Evolutionary conservation across 257 asterid genomes (phyloP).

Genomic region (Catharanthus roseus): DNA sequence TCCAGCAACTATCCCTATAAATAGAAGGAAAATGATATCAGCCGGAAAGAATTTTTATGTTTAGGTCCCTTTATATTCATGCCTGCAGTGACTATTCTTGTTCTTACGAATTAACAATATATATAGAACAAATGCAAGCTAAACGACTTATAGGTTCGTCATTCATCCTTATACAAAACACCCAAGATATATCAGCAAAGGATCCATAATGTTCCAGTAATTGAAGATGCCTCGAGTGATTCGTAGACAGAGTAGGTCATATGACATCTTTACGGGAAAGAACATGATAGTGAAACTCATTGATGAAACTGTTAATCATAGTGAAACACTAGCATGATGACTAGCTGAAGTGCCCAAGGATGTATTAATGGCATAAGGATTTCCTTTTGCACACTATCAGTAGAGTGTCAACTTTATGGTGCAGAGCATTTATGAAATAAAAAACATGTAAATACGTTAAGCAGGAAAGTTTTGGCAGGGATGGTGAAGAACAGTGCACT

Average conservation of each 20-base stretch:
- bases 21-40: constrained; percentile 1
- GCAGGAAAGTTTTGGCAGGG: not conserved
- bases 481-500: constrained; percentile 5
- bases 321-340: not conserved
- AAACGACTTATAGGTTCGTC: not conserved
- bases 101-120: not conserved
- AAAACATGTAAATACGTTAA: not conserved
- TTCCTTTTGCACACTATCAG: not conserved
- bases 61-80: not conserved
- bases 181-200: not conserved
- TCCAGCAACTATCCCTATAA: constrained; percentile 64
- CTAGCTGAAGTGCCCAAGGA: too few species aligned
- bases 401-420: not conserved
- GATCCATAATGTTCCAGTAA: not conserved
- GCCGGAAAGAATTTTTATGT: not conserved
- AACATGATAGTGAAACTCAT: too few species aligned
- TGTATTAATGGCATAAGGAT: not conserved
- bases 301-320: not conserved
- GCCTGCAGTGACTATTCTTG: not conserved
- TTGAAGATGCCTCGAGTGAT: not conserved
- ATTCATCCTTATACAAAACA: not conserved
- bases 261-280: too few species aligned
- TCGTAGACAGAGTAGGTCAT: not conserved
- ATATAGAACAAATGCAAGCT: not conserved
- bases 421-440: not conserved